A percentile compares a stretch with the other conserved stretches of the same genome.
Evolutionary conservation across 176 grass and related monocot genomes (phyloP).

Genomic region (Oropetium thomaeum): DNA sequence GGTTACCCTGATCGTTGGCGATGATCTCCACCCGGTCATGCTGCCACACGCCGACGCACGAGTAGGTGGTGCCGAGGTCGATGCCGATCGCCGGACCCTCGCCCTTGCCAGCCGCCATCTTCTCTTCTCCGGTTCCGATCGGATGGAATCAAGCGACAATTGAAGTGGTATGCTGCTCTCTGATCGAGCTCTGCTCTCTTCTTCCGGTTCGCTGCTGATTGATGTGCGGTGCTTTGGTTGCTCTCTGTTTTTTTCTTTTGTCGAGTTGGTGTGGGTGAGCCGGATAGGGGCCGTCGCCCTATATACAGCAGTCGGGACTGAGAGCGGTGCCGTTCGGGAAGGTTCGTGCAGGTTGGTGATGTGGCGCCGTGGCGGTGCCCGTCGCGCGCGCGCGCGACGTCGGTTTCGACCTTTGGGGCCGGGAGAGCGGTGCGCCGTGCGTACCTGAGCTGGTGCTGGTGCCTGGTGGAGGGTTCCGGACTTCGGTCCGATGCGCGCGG

Average conservation of each 20-base stretch:
- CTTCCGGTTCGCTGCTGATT: not conserved
- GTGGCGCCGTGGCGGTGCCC: not conserved
- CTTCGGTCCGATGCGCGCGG: not conserved
- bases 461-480: slow-evolving; percentile 30
- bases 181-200: not conserved
- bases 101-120: slow-evolving; percentile 47
- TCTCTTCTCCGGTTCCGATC: too few species aligned
- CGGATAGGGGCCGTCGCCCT: not conserved
- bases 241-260: not conserved
- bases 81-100: slow-evolving; percentile 84
- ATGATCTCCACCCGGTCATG: slow-evolving; percentile 90
- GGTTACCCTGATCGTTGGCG: slow-evolving; percentile 93
- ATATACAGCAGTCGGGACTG: not conserved
- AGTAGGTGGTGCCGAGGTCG: slow-evolving; percentile 88
- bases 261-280: not conserved
- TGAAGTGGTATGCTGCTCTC: not conserved
- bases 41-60: slow-evolving; percentile 84
- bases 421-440: too few species aligned
- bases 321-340: slow-evolving; percentile 33
- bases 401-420: not conserved
- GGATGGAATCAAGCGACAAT: not conserved
- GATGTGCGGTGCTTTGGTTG: not conserved
- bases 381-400: not conserved
- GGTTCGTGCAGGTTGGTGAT: slow-evolving; percentile 26
- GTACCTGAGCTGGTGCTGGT: not conserved